phyloP scores from a whole-genome alignment of 805 yeast species.

The Metschnikowia gelsemii region DNA sequence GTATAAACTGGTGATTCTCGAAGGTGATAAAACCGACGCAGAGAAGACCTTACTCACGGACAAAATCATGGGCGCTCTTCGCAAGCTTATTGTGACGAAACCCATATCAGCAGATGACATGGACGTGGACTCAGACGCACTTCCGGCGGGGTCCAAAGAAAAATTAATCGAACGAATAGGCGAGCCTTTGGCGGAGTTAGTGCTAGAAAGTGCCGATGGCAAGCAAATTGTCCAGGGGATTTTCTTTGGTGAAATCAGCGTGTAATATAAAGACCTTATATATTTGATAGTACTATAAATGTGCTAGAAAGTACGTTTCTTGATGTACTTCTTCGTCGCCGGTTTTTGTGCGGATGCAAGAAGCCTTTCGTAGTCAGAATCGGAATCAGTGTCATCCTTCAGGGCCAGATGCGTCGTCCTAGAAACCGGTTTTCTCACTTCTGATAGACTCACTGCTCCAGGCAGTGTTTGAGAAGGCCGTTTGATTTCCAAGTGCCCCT shows the following conservation, averaged over 20 bases:
- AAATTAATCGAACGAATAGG: constrained; percentile 64
- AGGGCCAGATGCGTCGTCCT: not conserved
- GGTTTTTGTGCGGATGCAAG: constrained; percentile 14
- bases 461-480: not conserved
- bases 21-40: constrained; percentile 35
- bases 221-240: constrained; percentile 58
- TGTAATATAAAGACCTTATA: not conserved
- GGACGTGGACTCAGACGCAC: constrained; percentile 33
- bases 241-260: constrained; percentile 61
- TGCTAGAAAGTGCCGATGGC: constrained; percentile 49
- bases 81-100: constrained; percentile 41
- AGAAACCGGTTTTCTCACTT: not conserved
- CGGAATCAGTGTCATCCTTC: constrained; percentile 15
- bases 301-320: constrained; percentile 8
- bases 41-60: constrained; percentile 50
- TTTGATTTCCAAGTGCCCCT: not conserved
- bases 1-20: constrained; percentile 59
- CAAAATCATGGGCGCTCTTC: constrained; percentile 54
- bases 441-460: not conserved
- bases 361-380: constrained; percentile 21
- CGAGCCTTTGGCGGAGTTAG: constrained; percentile 47
- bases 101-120: constrained; percentile 28
- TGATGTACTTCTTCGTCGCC: constrained; percentile 15
- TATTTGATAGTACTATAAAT: not conserved
- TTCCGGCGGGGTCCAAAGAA: constrained; percentile 31